Percentiles rank a stretch among this genome's conserved stretches.
These are phyloP conservation scores for Bocquillonia castaneifolia DNA, from an alignment of 441 rosid species.

Conservation along the genomic window DNA sequence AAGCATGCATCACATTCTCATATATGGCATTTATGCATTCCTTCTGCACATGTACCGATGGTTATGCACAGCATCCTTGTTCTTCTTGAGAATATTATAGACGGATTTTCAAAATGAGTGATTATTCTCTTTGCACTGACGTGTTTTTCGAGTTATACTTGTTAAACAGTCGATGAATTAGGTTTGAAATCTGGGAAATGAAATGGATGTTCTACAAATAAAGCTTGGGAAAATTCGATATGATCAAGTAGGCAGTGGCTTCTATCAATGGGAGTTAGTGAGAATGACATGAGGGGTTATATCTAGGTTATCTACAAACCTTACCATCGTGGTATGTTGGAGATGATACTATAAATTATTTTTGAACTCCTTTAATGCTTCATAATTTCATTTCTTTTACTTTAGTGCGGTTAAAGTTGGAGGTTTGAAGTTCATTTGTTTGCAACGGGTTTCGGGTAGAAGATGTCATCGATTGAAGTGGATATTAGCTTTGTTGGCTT, in stretches of 20 bases:
- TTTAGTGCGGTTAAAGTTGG: neutral
- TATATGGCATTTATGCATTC: neutral
- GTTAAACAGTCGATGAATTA: neutral
- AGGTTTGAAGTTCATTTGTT: neutral
- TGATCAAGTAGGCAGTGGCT: neutral
- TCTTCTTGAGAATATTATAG: neutral
- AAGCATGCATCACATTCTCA: neutral
- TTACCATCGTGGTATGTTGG: neutral
- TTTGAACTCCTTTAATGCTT: neutral
- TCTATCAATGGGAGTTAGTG: neutral
- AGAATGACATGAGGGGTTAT: neutral
- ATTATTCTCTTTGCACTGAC: neutral
- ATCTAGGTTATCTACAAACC: no score
- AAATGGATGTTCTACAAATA: neutral
- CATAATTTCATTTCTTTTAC: neutral
- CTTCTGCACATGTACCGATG: neutral
- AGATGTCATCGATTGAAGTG: neutral
- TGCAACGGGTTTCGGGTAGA: neutral
- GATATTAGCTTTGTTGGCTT: neutral
- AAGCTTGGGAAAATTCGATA: neutral
- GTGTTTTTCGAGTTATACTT: neutral
- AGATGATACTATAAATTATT: neutral
- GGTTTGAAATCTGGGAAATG: neutral
- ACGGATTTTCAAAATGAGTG: neutral
- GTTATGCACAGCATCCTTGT: no score